Conservation (phyloP, 2,329 filamentous ascomycete genomes). For the Verruconis gallopava region DNA sequence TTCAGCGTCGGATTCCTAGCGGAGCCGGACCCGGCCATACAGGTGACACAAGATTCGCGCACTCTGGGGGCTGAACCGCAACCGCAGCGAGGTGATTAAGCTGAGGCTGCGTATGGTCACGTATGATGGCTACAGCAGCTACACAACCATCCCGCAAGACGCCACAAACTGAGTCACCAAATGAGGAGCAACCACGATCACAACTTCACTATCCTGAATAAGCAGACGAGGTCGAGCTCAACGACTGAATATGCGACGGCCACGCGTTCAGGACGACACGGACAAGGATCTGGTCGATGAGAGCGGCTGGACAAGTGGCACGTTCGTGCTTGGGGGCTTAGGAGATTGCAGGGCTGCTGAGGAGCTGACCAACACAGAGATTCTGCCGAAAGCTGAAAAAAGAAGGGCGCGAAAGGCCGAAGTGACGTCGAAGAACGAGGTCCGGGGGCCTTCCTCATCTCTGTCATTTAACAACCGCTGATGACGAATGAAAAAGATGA, state of each 20-base stretch:
- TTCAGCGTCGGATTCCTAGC: slow-evolving; percentile 79
- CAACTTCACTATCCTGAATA: slow-evolving; percentile 80
- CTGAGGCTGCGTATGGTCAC: slow-evolving; percentile 82
- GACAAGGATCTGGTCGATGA: slow-evolving; percentile 45
- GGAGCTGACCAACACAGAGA: slow-evolving; percentile 10
- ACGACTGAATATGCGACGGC: slow-evolving; percentile 66
- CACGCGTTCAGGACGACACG: slow-evolving; percentile 39
- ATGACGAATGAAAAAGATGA: no score
- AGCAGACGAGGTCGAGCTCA: slow-evolving; percentile 64
- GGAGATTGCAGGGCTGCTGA: slow-evolving; percentile 33
- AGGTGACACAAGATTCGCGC: slow-evolving; percentile 69
- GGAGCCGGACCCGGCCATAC: slow-evolving; percentile 82
- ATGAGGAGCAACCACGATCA: slow-evolving; percentile 74
- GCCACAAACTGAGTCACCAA: slow-evolving; percentile 91
- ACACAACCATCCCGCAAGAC: slow-evolving; percentile 83
- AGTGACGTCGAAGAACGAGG: slow-evolving; percentile 5
- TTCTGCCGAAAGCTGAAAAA: slow-evolving; percentile 11
- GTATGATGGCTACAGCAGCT: slow-evolving; percentile 87
- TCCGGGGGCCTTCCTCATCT: no score
- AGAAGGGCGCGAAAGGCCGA: slow-evolving; percentile 9
- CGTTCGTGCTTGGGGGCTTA: slow-evolving; percentile 44
- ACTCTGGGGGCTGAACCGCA: slow-evolving; percentile 80
- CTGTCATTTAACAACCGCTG: no score
- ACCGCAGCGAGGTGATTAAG: slow-evolving; percentile 81
- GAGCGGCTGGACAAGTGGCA: slow-evolving; percentile 66